Base-by-base conservation (phyloP, 73 alveolate species). In the Paramecium primaurelia region DNA sequence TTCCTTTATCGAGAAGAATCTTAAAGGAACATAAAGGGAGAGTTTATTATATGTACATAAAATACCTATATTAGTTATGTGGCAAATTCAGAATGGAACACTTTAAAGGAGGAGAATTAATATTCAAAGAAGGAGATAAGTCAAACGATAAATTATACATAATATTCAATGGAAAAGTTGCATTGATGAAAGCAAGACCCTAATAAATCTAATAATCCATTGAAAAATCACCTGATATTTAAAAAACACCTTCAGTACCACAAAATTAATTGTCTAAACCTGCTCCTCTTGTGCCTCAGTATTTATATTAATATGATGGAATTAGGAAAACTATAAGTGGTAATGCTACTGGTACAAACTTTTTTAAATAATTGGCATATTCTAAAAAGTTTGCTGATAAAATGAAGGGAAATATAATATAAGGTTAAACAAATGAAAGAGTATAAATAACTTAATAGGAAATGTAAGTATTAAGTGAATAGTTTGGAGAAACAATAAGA, bases 121-220 rank as follows among this genome's bases (percentile, higher is more conserved):
- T 80, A 14, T 80, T 80, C 34, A 45, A 40, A 10, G 91, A 45
- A 16, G 51, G 37, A 22, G 91, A 42, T 8, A 28, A 34, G 14
- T 80, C 77, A 32, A 80, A 80, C 36, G 91, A 80, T 32, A 80
- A 45, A 47, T 47, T 80, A 80, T 45, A 80, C 22, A 12, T 80
- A 34, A 80, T 80, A 9, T 80, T 80, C 7, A 26, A 44, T 47
- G 77, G 91, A 11, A 40, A 49, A 26, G 91, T 49, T 3, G 91
- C 22, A 12, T 42, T 77, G 34, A 38, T 77, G 44, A 80, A 42
- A 32, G 91, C 47, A 30, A 0, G 77, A 1, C 89, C 86, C 9
- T 71, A 28, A 32, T 69, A 32, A 59, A 22, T 26, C 14, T 59
- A 59, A 59, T 59, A 59, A 59, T 2, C 3, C 25, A 47, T 10